Conservation (phyloP, 257 asterid species). For the Rubia yunnanensis region DNA sequence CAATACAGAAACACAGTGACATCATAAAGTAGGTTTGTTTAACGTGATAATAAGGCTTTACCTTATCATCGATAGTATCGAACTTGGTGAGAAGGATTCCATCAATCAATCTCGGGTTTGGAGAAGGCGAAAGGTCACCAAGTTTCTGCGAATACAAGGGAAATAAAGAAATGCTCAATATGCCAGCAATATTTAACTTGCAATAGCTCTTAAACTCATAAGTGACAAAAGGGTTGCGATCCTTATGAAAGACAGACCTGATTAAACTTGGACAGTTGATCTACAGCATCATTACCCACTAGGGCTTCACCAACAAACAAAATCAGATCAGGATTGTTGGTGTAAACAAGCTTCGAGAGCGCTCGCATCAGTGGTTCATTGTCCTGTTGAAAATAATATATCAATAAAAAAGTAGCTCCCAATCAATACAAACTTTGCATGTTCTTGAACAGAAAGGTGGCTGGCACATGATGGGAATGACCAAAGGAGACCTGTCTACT, state of each 20-base stretch:
- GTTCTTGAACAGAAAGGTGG: too few relatives aligned
- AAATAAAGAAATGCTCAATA: neutral
- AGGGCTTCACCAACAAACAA: slow-evolving; percentile 98
- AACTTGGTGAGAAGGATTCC: slow-evolving; percentile 94
- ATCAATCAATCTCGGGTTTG: slow-evolving; percentile 79
- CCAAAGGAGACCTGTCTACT: too few relatives aligned
- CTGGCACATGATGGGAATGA: too few relatives aligned
- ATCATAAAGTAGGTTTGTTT: neutral
- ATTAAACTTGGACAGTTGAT: slow-evolving; percentile 84
- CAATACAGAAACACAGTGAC: neutral
- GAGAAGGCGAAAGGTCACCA: slow-evolving; percentile 83
- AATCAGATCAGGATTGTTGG: slow-evolving; percentile 75
- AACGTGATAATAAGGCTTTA: slow-evolving; percentile 8
- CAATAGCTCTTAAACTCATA: neutral
- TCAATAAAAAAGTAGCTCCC: neutral
- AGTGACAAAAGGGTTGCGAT: neutral
- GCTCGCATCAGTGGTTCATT: slow-evolving; percentile 98
- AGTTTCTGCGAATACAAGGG: slow-evolving; percentile 50
- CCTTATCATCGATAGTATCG: slow-evolving; percentile 96
- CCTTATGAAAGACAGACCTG: slow-evolving; percentile 69
- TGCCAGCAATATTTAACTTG: neutral
- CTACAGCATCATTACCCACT: slow-evolving; percentile 95
- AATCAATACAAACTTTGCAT: too few relatives aligned
- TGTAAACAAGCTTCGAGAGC: slow-evolving; percentile 77
- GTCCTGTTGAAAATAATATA: slow-evolving; percentile 43